Base-by-base conservation (phyloP, 495 filamentous ascomycete genomes). In the Hypoxylon fuscum region DNA sequence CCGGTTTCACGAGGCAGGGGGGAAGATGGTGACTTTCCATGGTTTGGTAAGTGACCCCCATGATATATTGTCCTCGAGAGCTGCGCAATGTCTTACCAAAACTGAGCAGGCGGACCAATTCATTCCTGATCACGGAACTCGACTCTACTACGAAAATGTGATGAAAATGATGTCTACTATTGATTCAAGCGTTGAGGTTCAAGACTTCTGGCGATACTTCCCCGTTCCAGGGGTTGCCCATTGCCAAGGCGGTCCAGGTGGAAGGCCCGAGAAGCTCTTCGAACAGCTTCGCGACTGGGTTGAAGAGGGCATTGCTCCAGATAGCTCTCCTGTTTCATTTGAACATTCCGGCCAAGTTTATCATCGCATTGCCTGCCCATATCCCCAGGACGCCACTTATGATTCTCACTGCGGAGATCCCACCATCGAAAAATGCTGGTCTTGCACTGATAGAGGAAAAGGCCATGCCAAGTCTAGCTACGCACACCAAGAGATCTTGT, bases 221-320 rank as follows among this genome's bases (percentile, higher is more conserved):
- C 47, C 62, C 20, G 42, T 73, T 8, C 72, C 75, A 0, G 75
- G 75, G 1, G 27, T 76, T 8, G 66, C 43, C 8, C 73, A 77
- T 29, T 77, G 75, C 34, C 52, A 25, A 18, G 60, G 64, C 8
- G 84, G 84, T 6, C 76, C 79, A n/a, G 85, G 85, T 0, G 84
- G 82, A 0, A 78, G 76, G 66, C 75, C 76, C 15, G 81, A 87
- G 51, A 83, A 83, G 59, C 78, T 84, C 1, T 74, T 86, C 9
- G 79, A 79, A 62, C 81, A 84, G 2, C 73, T 89, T 67, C 81
- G 87, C 8, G 65, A 71, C 11, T 88, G 85, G 87, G 84, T 88
- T 1, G 87, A 89, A 69, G 71, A 85, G 0, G 83, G 79, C 0
- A 70, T 75, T 15, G 77, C 83, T 4, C 85, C 85, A 0, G 83